Base-by-base conservation (phyloP, 305 asterid genomes). In the Plantago rigida region DNA sequence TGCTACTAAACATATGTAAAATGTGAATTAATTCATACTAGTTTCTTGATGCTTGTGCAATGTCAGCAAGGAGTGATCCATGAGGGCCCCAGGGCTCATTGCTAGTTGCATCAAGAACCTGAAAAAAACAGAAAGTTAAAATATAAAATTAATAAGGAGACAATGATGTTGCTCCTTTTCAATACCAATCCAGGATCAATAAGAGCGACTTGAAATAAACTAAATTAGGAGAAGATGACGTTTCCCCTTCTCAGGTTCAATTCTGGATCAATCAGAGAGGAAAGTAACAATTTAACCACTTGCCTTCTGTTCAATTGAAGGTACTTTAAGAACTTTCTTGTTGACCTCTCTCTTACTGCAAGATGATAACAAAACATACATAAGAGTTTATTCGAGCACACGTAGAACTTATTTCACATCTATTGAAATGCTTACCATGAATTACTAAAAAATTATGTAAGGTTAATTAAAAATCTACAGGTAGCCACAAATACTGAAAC, bases 11-110 rank as follows among this genome's bases (percentile, higher is more conserved):
- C 57, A 72, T 28, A 31, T 22, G 10, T 36, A 7, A 48, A 51
- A 19, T 36, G 54, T 29, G 57, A 46, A 63, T 48, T 54, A 63
- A 54, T 60, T 42, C 31, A 34, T 49, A 71, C 96, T 88, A 84
- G 77, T 88, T 92, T 73, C 83, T 86, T 42, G 95, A 69, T 58
- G 94, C 90, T 69, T 92, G 90, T 42, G 99, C 96, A 77, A 88
- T 84, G 71, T 92, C 96, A 68, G 96, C 91, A 71, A 92, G 96
- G 70, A 79, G 84, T 28, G 93, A 66, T 69, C 99, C 96, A 74
- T 88, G 99, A 71, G 99, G 96, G 66, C 95, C 99, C 96, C 96
- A 92, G 53, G 95, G 86, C 75, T 92, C 96, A 70, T 92, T 92
- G 86, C 94, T 92, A 64, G 96, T 92, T 60, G 94, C 95, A 73